Evolutionary conservation across 1,284 basidiomycete species (phyloP).

Genomic region (Malassezia vespertilionis): DNA sequence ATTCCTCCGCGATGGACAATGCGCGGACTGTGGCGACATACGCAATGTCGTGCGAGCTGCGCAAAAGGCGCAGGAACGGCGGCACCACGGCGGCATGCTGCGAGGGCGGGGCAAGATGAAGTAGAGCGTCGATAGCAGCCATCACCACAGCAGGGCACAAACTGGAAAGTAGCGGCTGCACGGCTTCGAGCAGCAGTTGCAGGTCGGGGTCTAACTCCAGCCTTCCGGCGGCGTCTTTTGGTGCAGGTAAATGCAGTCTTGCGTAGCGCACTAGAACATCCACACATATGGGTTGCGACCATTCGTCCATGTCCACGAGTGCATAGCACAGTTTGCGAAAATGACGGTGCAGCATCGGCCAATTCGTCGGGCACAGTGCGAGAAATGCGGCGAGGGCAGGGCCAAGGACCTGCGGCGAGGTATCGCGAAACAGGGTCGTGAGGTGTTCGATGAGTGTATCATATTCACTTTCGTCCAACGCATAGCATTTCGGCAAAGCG

Average conservation of each 20-base stretch:
- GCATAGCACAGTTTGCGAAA: slow-evolving; percentile 74
- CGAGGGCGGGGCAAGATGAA: slow-evolving; percentile 16
- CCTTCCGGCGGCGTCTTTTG: slow-evolving; percentile 49
- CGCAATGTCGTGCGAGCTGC: slow-evolving; percentile 21
- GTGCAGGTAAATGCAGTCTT: slow-evolving; percentile 50
- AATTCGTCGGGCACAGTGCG: slow-evolving; percentile 24
- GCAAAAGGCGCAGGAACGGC: slow-evolving; percentile 25
- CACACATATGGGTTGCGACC: slow-evolving; percentile 77
- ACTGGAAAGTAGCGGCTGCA: slow-evolving; percentile 23
- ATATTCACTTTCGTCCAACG: slow-evolving; percentile 58
- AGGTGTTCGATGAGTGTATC: slow-evolving; percentile 65
- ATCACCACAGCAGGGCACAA: slow-evolving; percentile 32
- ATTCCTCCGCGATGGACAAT: slow-evolving; percentile 14
- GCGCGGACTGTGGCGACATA: slow-evolving; percentile 27
- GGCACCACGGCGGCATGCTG: slow-evolving; percentile 14
- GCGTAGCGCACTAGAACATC: slow-evolving; percentile 72
- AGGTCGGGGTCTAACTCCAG: slow-evolving; percentile 30
- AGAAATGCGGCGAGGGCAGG: slow-evolving; percentile 70
- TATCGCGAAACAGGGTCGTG: slow-evolving; percentile 64
- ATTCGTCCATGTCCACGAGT: slow-evolving; percentile 83
- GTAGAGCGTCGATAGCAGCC: slow-evolving; percentile 20
- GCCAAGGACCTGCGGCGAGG: slow-evolving; percentile 77
- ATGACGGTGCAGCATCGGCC: slow-evolving; percentile 73
- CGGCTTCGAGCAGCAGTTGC: slow-evolving; percentile 27
- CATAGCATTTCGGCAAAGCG: slow-evolving; percentile 65